Evolutionary conservation across 106 monocot species (phyloP).

Genomic region (Phalaenopsis equestris): DNA sequence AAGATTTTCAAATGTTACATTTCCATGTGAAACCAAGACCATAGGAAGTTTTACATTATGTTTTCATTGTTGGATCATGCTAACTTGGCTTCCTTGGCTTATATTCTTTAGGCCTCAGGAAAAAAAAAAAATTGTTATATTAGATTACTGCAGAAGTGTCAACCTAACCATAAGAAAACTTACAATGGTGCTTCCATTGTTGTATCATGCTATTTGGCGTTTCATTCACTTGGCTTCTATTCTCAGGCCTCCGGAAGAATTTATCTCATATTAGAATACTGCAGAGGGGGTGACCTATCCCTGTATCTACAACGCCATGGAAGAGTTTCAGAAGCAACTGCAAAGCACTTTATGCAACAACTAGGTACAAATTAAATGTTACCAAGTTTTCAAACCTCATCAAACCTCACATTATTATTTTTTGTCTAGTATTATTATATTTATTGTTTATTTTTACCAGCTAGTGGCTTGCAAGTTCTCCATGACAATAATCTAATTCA

Average conservation of each 20-base stretch:
- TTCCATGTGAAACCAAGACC: background rate
- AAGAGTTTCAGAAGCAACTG: conserved; percentile 63
- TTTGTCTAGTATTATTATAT: background rate
- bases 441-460: conserved; percentile 25
- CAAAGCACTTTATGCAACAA: conserved; percentile 90
- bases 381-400: background rate
- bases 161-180: background rate
- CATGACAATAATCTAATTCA: conserved; percentile 89
- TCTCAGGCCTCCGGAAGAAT: conserved; percentile 52
- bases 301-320: conserved; percentile 65
- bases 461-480: conserved; percentile 84
- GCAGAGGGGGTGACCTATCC: conserved; percentile 84
- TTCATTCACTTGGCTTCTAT: conserved; percentile 6
- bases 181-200: background rate
- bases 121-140: conserved; percentile 41
- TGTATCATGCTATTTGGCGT: background rate
- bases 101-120: conserved; percentile 28
- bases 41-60: background rate
- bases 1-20: background rate
- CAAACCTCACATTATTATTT: background rate
- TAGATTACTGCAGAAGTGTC: conserved; percentile 84
- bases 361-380: conserved; percentile 44
- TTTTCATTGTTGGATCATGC: background rate
- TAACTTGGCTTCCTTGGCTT: background rate
- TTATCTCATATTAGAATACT: conserved; percentile 84